phyloP scores from a whole-genome alignment of 768 basidiomycete species.

The Calocera cornea region DNA sequence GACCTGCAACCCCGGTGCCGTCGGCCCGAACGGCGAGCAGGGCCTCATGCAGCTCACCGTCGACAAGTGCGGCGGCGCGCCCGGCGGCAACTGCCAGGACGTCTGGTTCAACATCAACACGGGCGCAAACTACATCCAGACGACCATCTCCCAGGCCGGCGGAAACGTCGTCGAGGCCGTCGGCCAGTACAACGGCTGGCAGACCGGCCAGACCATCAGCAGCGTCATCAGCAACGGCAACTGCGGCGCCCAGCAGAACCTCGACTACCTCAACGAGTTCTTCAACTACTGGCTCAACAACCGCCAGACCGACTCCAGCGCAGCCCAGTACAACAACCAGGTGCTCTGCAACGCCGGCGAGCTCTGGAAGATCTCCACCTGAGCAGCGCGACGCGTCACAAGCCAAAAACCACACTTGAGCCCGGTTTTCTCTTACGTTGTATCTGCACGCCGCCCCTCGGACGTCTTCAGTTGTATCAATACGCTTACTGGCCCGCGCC shows the following conservation, averaged over 20 bases:
- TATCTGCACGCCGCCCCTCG: no score
- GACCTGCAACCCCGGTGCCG: slow-evolving; percentile 48
- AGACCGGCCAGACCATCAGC: slow-evolving; percentile 18
- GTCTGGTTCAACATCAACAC: slow-evolving; percentile 47
- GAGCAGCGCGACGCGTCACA: not conserved
- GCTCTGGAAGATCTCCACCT: not conserved
- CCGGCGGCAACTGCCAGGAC: slow-evolving; percentile 26
- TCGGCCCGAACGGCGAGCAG: slow-evolving; percentile 69
- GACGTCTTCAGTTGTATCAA: no score
- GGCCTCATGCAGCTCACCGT: slow-evolving; percentile 75
- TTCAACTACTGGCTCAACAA: slow-evolving; percentile 30
- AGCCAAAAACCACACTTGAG: no score
- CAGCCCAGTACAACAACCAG: not conserved
- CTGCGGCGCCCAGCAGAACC: slow-evolving; percentile 68
- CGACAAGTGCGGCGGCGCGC: slow-evolving; percentile 58
- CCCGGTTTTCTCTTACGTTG: no score
- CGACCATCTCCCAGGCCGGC: slow-evolving; percentile 34
- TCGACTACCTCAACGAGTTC: slow-evolving; percentile 66
- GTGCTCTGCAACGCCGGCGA: not conserved
- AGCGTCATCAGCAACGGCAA: slow-evolving; percentile 34
- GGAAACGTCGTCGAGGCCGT: slow-evolving; percentile 45
- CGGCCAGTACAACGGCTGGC: slow-evolving; percentile 45
- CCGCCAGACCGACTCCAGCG: not conserved
- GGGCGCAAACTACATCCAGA: slow-evolving; percentile 48
- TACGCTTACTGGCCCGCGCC: no score